phyloP scores from a whole-genome alignment of 805 yeast species.

The Candida khao-thaluensis region DNA sequence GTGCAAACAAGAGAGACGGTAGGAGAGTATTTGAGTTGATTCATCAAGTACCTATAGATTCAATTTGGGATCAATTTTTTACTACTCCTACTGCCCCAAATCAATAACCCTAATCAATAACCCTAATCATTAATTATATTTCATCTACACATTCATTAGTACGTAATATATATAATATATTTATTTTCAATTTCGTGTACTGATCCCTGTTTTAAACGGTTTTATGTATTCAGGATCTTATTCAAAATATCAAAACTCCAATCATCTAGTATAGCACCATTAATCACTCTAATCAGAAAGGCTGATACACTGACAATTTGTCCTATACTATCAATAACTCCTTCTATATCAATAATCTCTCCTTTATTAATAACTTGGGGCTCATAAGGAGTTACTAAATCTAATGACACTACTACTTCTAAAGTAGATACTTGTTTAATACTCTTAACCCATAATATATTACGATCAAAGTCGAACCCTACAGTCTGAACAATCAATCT shows the following conservation, averaged over 20 bases:
- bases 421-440: not conserved
- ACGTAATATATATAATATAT: too few relatives aligned
- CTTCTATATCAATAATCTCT: slow-evolving; percentile 8
- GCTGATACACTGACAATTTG: not conserved
- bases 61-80: slow-evolving; percentile 69
- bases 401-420: not conserved
- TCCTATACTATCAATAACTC: not conserved
- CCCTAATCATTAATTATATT: too few relatives aligned
- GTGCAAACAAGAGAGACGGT: slow-evolving; percentile 41
- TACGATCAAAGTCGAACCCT: slow-evolving; percentile 2
- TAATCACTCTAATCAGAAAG: not conserved
- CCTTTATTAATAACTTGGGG: slow-evolving; percentile 7
- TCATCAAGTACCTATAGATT: slow-evolving; percentile 60
- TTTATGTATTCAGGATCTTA: too few relatives aligned
- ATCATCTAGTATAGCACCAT: slow-evolving; percentile 6
- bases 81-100: slow-evolving; percentile 17
- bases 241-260: not conserved
- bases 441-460: slow-evolving; percentile 1
- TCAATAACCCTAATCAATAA: too few relatives aligned
- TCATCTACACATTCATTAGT: too few relatives aligned
- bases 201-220: too few relatives aligned
- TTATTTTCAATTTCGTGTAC: too few relatives aligned
- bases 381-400: slow-evolving; percentile 1
- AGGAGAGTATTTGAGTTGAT: slow-evolving; percentile 58
- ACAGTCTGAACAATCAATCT: slow-evolving; percentile 7